Evolutionary conservation across 345 rosid genomes (phyloP).

Genomic region (Turritis glabra): DNA sequence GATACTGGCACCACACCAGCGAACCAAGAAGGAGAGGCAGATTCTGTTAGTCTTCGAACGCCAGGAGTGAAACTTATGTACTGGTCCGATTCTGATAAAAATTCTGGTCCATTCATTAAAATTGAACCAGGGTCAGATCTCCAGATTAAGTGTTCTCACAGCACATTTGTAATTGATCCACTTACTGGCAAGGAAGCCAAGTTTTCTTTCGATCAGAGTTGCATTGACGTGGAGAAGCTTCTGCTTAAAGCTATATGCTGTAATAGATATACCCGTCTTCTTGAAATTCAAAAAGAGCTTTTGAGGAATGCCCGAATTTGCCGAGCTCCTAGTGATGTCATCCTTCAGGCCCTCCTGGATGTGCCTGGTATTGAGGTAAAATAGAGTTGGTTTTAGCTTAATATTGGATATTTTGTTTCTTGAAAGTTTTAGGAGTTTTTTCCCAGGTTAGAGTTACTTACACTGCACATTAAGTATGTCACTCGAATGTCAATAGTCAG

Average conservation of each 20-base stretch:
- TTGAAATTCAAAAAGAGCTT: constrained; percentile 91
- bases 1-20: constrained; percentile 60
- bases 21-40: constrained; percentile 85
- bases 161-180: constrained; percentile 87
- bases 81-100: constrained; percentile 85
- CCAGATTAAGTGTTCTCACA: constrained; percentile 75
- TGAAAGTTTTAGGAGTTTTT: background rate
- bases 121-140: constrained; percentile 89
- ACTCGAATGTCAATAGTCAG: background rate
- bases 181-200: constrained; percentile 78
- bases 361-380: constrained; percentile 51
- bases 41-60: constrained; percentile 66
- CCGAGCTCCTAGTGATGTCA: constrained; percentile 68
- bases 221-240: constrained; percentile 90
- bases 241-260: constrained; percentile 86
- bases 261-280: constrained; percentile 86
- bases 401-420: constrained; percentile 1
- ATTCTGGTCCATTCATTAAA: constrained; percentile 66
- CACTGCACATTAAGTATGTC: background rate
- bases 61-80: constrained; percentile 90
- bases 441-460: background rate
- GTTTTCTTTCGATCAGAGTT: constrained; percentile 75
- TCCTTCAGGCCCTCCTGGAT: constrained; percentile 58
- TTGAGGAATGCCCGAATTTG: constrained; percentile 63
- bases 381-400: constrained; percentile 44